These are phyloP conservation scores for Chernovozyma sophiae-reginae DNA, from an alignment of 1,139 yeast species.

Conservation along the genomic window DNA sequence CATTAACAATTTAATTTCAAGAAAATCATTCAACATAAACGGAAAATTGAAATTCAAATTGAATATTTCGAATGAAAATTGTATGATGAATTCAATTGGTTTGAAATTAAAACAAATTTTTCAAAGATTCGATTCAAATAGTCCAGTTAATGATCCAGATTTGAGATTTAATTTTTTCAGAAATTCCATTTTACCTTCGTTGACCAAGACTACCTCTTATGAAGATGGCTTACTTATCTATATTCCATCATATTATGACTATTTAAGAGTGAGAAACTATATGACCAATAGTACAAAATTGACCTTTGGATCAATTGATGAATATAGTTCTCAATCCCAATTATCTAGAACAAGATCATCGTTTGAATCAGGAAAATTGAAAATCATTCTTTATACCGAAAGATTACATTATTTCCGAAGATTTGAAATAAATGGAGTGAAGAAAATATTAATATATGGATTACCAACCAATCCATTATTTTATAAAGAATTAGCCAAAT, in stretches of 20 bases:
- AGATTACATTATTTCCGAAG: constrained; percentile 91
- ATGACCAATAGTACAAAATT: constrained; percentile 61
- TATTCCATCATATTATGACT: constrained; percentile 86
- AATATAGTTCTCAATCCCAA: constrained; percentile 71
- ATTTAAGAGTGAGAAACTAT: constrained; percentile 69
- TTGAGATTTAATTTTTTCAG: constrained; percentile 76
- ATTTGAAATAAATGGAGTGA: constrained; percentile 82
- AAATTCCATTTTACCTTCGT: constrained; percentile 66
- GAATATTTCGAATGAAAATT: constrained; percentile 27
- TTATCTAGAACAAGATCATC: constrained; percentile 66
- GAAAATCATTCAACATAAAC: constrained; percentile 56
- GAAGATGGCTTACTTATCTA: constrained; percentile 75
- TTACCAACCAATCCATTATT: constrained; percentile 83
- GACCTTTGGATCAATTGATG: constrained; percentile 69
- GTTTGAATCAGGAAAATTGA: constrained; percentile 62
- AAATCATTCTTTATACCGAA: constrained; percentile 80
- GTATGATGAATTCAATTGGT: constrained; percentile 49
- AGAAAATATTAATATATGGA: constrained; percentile 75
- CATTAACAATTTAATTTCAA: constrained; percentile 60
- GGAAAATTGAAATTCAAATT: constrained; percentile 63
- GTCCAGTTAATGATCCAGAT: constrained; percentile 69
- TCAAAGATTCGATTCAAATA: constrained; percentile 57
- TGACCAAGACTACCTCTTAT: constrained; percentile 52
- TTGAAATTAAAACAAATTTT: constrained; percentile 69
- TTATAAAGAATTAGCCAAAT: constrained; percentile 68